phyloP scores from a whole-genome alignment of 306 rosid genomes.

The Sophora flavescens region DNA sequence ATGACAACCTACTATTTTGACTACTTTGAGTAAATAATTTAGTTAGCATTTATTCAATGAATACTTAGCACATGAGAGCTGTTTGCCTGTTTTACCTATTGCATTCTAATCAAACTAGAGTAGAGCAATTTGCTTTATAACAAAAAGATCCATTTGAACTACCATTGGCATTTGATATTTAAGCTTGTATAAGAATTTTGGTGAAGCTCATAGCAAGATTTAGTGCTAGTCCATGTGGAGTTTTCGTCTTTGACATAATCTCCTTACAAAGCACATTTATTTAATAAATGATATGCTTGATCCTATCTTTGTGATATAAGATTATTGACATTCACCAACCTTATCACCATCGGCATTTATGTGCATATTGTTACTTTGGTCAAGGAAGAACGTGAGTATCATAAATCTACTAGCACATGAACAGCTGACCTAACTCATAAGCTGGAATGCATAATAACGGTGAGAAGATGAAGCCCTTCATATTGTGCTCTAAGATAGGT shows the following conservation, averaged over 20 bases:
- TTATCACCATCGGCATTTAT: slow-evolving; percentile 19
- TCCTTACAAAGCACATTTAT: neutral
- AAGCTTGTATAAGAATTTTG: neutral
- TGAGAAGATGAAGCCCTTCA: slow-evolving; percentile 2
- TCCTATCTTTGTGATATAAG: neutral
- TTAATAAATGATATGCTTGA: neutral
- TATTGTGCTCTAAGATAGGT: neutral
- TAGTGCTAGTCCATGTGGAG: neutral
- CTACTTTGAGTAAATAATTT: no score
- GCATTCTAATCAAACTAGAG: neutral
- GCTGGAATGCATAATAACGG: slow-evolving; percentile 30
- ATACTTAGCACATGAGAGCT: no score
- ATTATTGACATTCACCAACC: neutral
- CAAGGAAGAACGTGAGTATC: slow-evolving; percentile 33
- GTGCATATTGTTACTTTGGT: slow-evolving; percentile 29
- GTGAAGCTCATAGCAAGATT: neutral
- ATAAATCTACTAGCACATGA: slow-evolving; percentile 21
- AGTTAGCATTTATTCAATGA: no score
- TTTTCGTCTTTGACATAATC: no score
- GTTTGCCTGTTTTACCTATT: neutral
- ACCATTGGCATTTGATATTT: slow-evolving; percentile 2
- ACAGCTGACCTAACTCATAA: slow-evolving; percentile 32
- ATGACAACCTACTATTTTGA: no score
- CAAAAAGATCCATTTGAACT: neutral
- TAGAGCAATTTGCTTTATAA: neutral